Base-by-base conservation (phyloP, 352 stramenopile species). In the Hyaloperonospora brassicae region DNA sequence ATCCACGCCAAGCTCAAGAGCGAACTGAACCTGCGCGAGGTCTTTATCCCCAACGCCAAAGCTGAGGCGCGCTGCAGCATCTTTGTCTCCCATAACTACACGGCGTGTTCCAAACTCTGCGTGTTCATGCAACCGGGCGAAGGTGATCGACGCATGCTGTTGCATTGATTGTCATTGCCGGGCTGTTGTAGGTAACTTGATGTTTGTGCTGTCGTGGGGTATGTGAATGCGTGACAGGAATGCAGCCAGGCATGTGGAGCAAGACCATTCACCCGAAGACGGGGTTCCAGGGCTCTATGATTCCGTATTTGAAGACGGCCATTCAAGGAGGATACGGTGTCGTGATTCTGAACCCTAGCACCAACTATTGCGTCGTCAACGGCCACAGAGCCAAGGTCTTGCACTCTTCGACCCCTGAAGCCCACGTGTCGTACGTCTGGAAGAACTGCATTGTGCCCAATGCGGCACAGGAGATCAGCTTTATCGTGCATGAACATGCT, bases 1-100 rank as follows among this genome's bases (percentile, higher is more conserved):
- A 91, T 94, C 55, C 84, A 94, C 64, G 55, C 76, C 53, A 91
- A 91, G 51, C 73, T 94, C 53, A 89, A 90, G 64, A 88, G 80
- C 42, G 84, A 94, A 57, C 66, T 94, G 14, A 72, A 77, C 21
- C 60, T 94, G 52, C 76, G 78, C 57, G 84, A 94, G 64, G 87
- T 90, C 48, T 93, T 86, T 59, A 94, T 94, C 58, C 84, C 84
- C 12, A 93, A 90, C 63, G 86, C 80, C 53, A 91, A 90, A 55
- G 84, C 84, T 21, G 83, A 93, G 51, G 84, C 84, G 41, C 79
- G 78, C 31, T 92, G 84, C 66, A 92, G 82, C 58, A 85, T 94
- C 66, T 94, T 94, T 43, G 76, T 90, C 11, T 89, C 82, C 24
- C 54, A 72, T 44, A 90, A 91, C 57, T 93, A 91, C 57, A 77